phyloP scores from a whole-genome alignment of 129 eudicot species.

The Erigeron canadensis region DNA sequence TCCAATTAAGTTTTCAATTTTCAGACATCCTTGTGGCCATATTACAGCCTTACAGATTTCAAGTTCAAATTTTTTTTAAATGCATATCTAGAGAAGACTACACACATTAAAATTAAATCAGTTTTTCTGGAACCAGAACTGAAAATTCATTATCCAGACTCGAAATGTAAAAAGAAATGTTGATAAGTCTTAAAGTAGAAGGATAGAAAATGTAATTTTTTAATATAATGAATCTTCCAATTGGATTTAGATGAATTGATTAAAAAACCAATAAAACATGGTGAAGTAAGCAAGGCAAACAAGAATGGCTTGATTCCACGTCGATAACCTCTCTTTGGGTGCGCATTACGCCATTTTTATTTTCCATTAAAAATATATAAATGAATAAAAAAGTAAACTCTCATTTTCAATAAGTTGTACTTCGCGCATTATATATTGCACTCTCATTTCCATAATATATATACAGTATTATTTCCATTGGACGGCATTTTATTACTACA shows the following conservation, averaged over 20 bases:
- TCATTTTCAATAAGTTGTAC: neutral
- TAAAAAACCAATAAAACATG: constrained; percentile 31
- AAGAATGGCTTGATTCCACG: constrained; percentile 73
- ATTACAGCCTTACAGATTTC: neutral
- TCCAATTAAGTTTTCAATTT: too few species aligned
- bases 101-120: too few species aligned
- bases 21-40: too few species aligned
- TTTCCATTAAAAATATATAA: constrained; percentile 10
- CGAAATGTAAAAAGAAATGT: too few species aligned
- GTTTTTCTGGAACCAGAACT: neutral
- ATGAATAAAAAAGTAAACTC: neutral
- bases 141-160: neutral
- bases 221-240: constrained; percentile 28
- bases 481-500: neutral
- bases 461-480: constrained; percentile 3
- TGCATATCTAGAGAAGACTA: too few species aligned
- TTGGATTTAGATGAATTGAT: constrained; percentile 31
- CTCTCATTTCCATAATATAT: neutral
- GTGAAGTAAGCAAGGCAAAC: constrained; percentile 65
- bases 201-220: constrained; percentile 19
- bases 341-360: constrained; percentile 56
- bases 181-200: neutral
- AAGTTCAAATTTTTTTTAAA: neutral
- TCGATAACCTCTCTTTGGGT: constrained; percentile 51
- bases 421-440: constrained; percentile 1